Conservation (phyloP, 2,329 filamentous ascomycete genomes). For the Magnaporthiopsis poae region DNA sequence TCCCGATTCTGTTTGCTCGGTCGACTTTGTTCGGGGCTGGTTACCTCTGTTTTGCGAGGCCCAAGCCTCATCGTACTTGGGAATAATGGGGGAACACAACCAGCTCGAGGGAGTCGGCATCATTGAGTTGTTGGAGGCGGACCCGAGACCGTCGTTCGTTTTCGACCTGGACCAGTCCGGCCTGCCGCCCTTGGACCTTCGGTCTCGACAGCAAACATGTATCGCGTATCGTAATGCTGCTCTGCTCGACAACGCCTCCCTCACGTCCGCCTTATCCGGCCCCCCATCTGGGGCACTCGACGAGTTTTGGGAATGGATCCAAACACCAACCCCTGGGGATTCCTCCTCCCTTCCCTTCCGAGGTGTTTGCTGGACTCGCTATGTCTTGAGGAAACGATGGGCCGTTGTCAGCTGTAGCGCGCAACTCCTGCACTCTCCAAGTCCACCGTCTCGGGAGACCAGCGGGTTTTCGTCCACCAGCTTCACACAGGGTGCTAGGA, state of each 20-base stretch:
- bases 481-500: background rate
- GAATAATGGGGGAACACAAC: background rate
- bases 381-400: slow-evolving; percentile 9
- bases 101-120: slow-evolving; percentile 17
- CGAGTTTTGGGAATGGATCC: slow-evolving; percentile 18
- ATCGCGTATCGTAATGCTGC: slow-evolving; percentile 21
- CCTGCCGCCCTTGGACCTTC: background rate
- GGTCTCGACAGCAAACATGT: slow-evolving; percentile 6
- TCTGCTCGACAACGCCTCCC: slow-evolving; percentile 13
- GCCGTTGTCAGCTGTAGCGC: slow-evolving; percentile 13
- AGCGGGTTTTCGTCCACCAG: background rate
- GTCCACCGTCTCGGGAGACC: background rate
- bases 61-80: background rate
- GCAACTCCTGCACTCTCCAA: background rate
- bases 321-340: background rate
- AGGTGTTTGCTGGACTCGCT: slow-evolving; percentile 13
- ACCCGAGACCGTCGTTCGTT: slow-evolving; percentile 28
- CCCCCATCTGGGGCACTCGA: slow-evolving; percentile 10
- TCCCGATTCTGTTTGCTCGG: background rate
- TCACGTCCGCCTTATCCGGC: slow-evolving; percentile 13
- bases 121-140: slow-evolving; percentile 28
- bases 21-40: background rate
- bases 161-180: slow-evolving; percentile 13
- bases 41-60: too few species aligned
- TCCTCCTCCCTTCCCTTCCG: slow-evolving; percentile 6